phyloP scores from a whole-genome alignment of 2,329 filamentous ascomycete genomes.

The Cytospora schulzeri region DNA sequence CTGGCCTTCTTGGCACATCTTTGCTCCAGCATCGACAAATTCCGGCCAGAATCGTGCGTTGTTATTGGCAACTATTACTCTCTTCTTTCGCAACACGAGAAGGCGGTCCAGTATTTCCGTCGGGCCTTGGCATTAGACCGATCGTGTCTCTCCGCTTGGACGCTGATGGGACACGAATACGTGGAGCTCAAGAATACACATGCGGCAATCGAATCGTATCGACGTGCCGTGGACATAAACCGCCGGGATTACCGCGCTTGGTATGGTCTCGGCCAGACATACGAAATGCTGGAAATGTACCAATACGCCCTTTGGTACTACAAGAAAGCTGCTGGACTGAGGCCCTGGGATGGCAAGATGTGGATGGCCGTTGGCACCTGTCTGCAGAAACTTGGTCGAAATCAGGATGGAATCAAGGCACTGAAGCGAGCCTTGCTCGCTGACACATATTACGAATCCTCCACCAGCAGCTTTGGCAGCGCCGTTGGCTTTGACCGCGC shows the following conservation, averaged over 20 bases:
- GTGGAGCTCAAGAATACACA: conserved; percentile 99
- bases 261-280: conserved; percentile 96
- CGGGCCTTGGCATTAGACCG: conserved; percentile 88
- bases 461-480: conserved; percentile 57
- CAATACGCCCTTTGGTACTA: conserved; percentile 98
- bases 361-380: conserved; percentile 96
- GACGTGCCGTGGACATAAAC: conserved; percentile 93
- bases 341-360: conserved; percentile 98
- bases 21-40: conserved; percentile 89
- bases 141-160: conserved; percentile 93
- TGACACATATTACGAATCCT: conserved; percentile 77
- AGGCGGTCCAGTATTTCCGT: conserved; percentile 96
- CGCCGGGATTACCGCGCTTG: conserved; percentile 95
- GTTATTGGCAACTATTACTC: conserved; percentile 98
- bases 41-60: conserved; percentile 94
- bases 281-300: conserved; percentile 97
- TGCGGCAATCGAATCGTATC: conserved; percentile 94
- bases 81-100: conserved; percentile 90
- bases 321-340: conserved; percentile 87
- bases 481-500: conserved; percentile 51
- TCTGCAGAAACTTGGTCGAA: conserved; percentile 83
- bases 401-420: conserved; percentile 90
- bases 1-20: conserved; percentile 90
- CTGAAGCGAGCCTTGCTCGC: conserved; percentile 89
- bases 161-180: conserved; percentile 97